Evolutionary conservation across 129 eudicot genomes (phyloP), one percentile per base, ranked within the genome.

Genomic region (Helichrysum umbraculigerum): DNA sequence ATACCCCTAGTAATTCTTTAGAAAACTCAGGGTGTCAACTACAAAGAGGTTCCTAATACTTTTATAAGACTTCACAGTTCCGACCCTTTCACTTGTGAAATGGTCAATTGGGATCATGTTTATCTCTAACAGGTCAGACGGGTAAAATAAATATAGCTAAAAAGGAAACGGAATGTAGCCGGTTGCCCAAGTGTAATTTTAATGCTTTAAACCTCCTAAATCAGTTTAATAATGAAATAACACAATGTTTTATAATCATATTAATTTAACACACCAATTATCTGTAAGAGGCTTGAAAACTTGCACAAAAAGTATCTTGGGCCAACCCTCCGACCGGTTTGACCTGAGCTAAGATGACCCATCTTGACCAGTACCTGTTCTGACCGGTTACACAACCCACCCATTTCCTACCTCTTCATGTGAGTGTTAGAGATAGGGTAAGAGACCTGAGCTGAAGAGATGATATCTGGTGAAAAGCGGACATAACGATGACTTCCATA

Each of bases 401-500:
- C 35, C 44, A 51, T 51, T 51, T 70, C 25, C 19, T 20, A 25
- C 60, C 41, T 33, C 14, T 59, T 15, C 67, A 30, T 74, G 71
- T 42, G 44, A 50, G 78, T 57, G 35, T 57, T 15, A 29, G 34
- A 50, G 52, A 65, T 74, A 81, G 56, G 59, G 72, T 57, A 21
- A 67, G 74, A 58, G 30, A 90, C 98, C 98, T 92, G 98, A 68
- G 96, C 96, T 58, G 90, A 83, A 51, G 98, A 84, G 67, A 92
- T 76, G 73, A 90, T 83, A 47, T 84, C 83, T 51, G 98, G 98
- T 7, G 98, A 89, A 83, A 92, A 92, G 7, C 98, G 86, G 68
- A 92, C 84, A 84, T 92, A 92, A 21, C 88, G 93, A 71, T 89
- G 96, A 81, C 93, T 92, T 44, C 96, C 98, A 79, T 86, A 92